Percentiles rank a stretch among this genome's conserved stretches.
Evolutionary conservation across 2,329 filamentous ascomycete species (phyloP).

Genomic region (Alternaria hordeiaustralica): DNA sequence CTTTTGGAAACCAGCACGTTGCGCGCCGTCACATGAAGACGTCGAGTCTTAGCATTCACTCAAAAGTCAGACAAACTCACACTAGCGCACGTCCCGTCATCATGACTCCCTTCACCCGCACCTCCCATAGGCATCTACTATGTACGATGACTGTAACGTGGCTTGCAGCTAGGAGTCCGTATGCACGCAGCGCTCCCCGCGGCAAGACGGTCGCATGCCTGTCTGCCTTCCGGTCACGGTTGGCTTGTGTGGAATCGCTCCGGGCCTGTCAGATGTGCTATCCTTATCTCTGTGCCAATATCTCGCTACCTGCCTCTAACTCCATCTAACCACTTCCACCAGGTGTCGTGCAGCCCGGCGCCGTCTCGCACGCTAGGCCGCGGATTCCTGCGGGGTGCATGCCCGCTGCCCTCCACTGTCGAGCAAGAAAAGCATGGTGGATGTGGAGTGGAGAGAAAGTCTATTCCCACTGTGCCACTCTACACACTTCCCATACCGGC

Average conservation of each 20-base stretch:
- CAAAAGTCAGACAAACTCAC: neutral
- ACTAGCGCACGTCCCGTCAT: neutral
- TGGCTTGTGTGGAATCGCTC: neutral
- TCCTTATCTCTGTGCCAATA: slow-evolving; percentile 13
- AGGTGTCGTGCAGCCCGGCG: slow-evolving; percentile 5
- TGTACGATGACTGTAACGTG: slow-evolving; percentile 2
- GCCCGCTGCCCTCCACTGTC: neutral
- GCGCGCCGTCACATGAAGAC: neutral
- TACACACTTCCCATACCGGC: neutral
- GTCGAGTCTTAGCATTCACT: neutral
- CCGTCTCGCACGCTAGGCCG: slow-evolving; percentile 2
- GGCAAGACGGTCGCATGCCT: neutral
- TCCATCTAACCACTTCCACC: slow-evolving; percentile 1
- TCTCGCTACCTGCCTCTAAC: neutral
- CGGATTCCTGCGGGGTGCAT: slow-evolving; percentile 27
- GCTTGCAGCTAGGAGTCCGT: neutral
- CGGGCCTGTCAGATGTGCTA: slow-evolving; percentile 9
- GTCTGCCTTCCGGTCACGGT: neutral
- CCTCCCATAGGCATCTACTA: neutral
- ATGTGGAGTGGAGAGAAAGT: slow-evolving; percentile 4
- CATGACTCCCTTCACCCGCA: neutral
- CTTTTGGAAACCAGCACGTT: neutral
- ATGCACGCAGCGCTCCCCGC: neutral
- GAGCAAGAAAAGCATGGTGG: neutral
- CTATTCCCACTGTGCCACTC: neutral